Conservation (phyloP, 2,329 filamentous ascomycete species). For the Aspergillus aculeatus region DNA sequence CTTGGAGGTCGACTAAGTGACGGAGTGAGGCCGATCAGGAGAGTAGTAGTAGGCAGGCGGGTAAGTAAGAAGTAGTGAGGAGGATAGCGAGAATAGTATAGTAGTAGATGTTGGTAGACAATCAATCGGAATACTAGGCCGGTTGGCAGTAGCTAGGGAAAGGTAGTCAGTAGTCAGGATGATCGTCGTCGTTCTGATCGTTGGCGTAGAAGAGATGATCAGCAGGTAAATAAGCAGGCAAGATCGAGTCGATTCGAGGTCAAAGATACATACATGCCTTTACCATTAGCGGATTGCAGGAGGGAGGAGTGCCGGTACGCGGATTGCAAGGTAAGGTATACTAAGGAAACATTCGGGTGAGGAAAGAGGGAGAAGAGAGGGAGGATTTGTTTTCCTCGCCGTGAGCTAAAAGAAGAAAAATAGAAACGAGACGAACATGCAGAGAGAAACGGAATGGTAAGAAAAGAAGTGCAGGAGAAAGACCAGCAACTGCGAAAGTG, state of each 20-base stretch:
- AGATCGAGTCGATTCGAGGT: neutral
- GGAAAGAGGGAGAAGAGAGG: slow-evolving; percentile 10
- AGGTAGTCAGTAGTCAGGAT: slow-evolving; percentile 5
- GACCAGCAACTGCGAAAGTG: slow-evolving; percentile 4
- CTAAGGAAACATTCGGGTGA: slow-evolving; percentile 4
- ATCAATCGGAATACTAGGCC: neutral
- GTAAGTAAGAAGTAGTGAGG: neutral
- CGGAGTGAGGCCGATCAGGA: neutral
- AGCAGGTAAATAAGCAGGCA: neutral
- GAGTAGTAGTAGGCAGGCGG: neutral
- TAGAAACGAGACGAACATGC: slow-evolving; percentile 6
- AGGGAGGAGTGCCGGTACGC: neutral
- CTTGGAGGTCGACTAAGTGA: neutral
- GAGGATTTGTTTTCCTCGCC: neutral
- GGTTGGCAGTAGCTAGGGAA: slow-evolving; percentile 4
- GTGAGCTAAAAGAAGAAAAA: slow-evolving; percentile 10
- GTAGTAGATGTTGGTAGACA: neutral
- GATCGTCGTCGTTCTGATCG: neutral
- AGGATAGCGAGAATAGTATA: neutral
- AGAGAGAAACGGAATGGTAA: slow-evolving; percentile 7
- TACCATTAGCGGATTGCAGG: slow-evolving; percentile 26
- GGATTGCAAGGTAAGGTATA: neutral
- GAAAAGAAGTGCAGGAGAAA: slow-evolving; percentile 6
- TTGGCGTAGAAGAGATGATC: neutral
- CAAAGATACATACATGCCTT: neutral